phyloP scores from a whole-genome alignment of 176 grass and related monocot genomes.

The Oryza nivara region DNA sequence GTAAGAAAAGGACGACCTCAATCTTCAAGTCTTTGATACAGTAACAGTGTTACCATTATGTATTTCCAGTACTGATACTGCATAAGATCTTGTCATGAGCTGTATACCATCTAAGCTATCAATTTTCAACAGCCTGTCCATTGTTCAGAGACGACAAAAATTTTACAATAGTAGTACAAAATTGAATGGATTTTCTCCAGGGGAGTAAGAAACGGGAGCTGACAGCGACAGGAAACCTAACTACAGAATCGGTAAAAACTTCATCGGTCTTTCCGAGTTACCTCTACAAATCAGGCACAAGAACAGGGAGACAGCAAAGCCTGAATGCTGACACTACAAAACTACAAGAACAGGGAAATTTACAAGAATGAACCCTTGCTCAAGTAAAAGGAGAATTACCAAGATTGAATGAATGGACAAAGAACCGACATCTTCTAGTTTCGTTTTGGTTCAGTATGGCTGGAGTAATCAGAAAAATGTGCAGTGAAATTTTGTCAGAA shows the following conservation, averaged over 20 bases:
- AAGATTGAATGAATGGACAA: not conserved
- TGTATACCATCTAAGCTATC: slow-evolving; percentile 38
- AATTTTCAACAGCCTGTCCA: slow-evolving; percentile 31
- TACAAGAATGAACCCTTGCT: not conserved
- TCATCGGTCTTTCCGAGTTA: not conserved
- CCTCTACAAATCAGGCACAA: slow-evolving; percentile 18
- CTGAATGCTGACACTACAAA: slow-evolving; percentile 24
- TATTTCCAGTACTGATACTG: not conserved
- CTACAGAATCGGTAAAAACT: not conserved
- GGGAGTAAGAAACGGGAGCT: not conserved
- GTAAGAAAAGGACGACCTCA: slow-evolving; percentile 31
- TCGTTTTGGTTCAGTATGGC: not conserved
- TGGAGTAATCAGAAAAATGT: not conserved
- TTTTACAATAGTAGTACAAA: not conserved
- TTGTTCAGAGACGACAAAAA: slow-evolving; percentile 24
- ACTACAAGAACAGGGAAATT: slow-evolving; percentile 7
- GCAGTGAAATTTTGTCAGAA: not conserved
- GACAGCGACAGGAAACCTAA: slow-evolving; percentile 42
- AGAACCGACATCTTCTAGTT: not conserved
- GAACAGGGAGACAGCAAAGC: slow-evolving; percentile 20
- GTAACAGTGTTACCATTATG: slow-evolving; percentile 36
- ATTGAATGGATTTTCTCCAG: slow-evolving; percentile 18
- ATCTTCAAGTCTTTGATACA: slow-evolving; percentile 18
- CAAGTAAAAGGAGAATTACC: not conserved
- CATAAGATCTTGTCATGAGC: slow-evolving; percentile 40